Percentiles rank a stretch among this genome's conserved stretches.
phyloP scores from a whole-genome alignment of 352 stramenopile species.

The Phytophthora chlamydospora region DNA sequence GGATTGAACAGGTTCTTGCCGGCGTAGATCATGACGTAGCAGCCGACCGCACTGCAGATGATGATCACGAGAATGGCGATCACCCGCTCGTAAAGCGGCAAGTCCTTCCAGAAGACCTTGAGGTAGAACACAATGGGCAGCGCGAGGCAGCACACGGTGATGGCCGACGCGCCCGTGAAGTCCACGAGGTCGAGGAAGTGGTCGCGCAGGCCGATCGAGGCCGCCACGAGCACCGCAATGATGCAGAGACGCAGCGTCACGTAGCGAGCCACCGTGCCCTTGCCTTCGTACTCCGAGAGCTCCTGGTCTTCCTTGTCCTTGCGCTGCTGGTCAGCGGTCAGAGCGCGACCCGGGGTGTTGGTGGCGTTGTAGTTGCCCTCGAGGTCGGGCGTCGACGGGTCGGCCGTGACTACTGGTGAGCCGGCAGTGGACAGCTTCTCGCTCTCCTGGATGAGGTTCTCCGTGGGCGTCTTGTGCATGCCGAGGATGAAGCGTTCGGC shows the following conservation, averaged over 20 bases:
- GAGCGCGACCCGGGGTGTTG: conserved; percentile 7
- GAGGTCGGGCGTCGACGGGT: conserved; percentile 23
- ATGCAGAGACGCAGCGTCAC: conserved; percentile 37
- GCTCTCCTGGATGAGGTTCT: conserved; percentile 3
- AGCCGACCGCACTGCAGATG: conserved; percentile 33
- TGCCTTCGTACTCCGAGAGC: conserved; percentile 24
- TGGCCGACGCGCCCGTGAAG: conserved; percentile 47
- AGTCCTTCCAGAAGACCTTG: conserved; percentile 41
- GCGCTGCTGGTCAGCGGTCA: conserved; percentile 14
- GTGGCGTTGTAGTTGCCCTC: conserved; percentile 35
- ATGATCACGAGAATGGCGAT: conserved; percentile 32
- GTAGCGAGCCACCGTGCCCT: conserved; percentile 26
- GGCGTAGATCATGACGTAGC: conserved; percentile 45
- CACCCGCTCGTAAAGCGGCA: conserved; percentile 42
- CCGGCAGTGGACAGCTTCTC: conserved; percentile 36
- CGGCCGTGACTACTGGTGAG: conserved; percentile 15
- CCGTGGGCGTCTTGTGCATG: conserved; percentile 36
- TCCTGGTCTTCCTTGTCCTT: conserved; percentile 32
- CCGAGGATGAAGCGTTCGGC: conserved; percentile 44
- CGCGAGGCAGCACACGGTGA: conserved; percentile 46
- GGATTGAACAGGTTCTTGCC: conserved; percentile 43
- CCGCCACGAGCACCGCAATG: conserved; percentile 26
- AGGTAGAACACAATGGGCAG: conserved; percentile 52
- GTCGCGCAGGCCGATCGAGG: conserved; percentile 31
- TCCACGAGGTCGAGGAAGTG: conserved; percentile 49